Evolutionary conservation across 345 rosid genomes (phyloP), one percentile per base, ranked within the genome.

Genomic region (Hibiscus syriacus): DNA sequence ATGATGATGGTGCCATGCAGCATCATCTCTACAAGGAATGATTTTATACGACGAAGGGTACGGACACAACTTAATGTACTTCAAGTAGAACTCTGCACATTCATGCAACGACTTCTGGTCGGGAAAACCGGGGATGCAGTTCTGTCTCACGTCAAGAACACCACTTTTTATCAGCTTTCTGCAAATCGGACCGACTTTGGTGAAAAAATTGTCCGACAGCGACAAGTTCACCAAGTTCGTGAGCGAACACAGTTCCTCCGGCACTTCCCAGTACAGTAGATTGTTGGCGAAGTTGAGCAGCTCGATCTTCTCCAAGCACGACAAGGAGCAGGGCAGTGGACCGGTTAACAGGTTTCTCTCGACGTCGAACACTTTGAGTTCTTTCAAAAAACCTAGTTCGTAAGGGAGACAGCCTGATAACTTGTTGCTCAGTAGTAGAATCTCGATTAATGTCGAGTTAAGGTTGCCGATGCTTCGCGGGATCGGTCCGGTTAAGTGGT

Each of bases 331-430:
- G 0, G 90, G 90, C 16, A 86, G 80, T 3, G 85, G 83, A 12
- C 91, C 91, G 1, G 81, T 79, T 53, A 86, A 67, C 19, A 25
- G 41, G 68, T 86, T 86, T 38, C 5, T 4, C 48, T 82, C 66
- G 8, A 50, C 83, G 22, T 86, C 91, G 60, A 84, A 80, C 3
- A 82, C 20, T 0, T 67, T 69, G 14, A 74, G 16, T 22, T 67
- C 74, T 9, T 56, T 73, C 55, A 86, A 52, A 7, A 64, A 57
- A 6, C 91, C 91, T 3, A 84, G 70, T 67, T 86, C 85, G 32
- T 80, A 80, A 0, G 91, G 88, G 19, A 86, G 72, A 67, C 91
- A 86, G 0, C 88, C 88, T 3, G 80, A 50, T 5, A 86, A 73
- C 2, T 9, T 9, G 79, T 86, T 86, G 66, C 78, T 73, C 70